Evolutionary conservation across 2,329 filamentous ascomycete genomes (phyloP).

Genomic region (Elsinoe necatrix): DNA sequence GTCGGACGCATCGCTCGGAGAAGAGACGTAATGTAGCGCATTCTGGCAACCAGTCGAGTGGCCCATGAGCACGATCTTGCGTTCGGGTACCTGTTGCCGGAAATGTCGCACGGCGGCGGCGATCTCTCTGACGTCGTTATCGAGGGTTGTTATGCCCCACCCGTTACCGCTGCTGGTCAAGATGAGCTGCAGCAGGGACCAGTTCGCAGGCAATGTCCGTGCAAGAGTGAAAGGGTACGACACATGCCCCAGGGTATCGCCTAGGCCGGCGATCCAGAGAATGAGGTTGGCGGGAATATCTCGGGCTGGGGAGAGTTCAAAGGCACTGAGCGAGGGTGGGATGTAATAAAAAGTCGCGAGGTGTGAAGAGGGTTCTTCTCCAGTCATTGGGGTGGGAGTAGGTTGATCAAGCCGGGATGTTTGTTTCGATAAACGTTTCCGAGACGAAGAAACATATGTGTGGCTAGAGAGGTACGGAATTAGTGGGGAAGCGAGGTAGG

Average conservation of each 20-base stretch:
- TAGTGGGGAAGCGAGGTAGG: background rate
- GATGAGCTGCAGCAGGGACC: conserved; percentile 38
- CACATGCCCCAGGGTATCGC: conserved; percentile 60
- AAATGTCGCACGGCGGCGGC: conserved; percentile 46
- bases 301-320: background rate
- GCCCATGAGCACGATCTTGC: conserved; percentile 58
- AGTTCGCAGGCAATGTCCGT: conserved; percentile 39
- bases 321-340: conserved; percentile 4
- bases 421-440: background rate
- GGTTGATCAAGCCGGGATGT: background rate
- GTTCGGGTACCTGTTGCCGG: conserved; percentile 31
- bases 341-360: conserved; percentile 2
- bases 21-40: conserved; percentile 54
- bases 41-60: conserved; percentile 64
- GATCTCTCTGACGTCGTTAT: conserved; percentile 48
- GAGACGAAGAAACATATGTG: background rate
- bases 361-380: background rate
- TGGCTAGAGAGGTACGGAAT: background rate
- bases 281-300: conserved; percentile 32
- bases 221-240: conserved; percentile 48
- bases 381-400: background rate
- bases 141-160: conserved; percentile 47
- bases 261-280: conserved; percentile 62
- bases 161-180: conserved; percentile 46
- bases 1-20: conserved; percentile 25